Evolutionary conservation across 176 grass and related monocot genomes (phyloP), one percentile per base, ranked within the genome.

Genomic region (Eremochloa ophiuroides): DNA sequence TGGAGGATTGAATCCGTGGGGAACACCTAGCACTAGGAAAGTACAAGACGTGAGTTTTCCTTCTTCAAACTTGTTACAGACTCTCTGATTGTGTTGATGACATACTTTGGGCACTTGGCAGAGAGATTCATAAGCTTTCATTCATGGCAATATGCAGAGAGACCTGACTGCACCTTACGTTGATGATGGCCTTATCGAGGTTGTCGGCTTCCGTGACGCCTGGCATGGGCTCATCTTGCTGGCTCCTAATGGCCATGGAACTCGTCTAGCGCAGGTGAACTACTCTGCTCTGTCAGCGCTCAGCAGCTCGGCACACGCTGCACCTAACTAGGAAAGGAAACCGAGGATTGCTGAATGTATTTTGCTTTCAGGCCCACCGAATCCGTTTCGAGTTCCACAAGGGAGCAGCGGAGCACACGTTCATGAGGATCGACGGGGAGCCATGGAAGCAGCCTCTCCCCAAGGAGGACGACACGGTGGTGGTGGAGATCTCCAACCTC

Each of bases 371-470:
- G 95, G 88, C 95, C 44, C 80, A 76, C 5, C 59, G 92, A 10
- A 93, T 98, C 65, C 85, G 90, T 13, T 98, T 98, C 0, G 92
- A 94, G 87, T 98, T 94, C 78, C 92, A 89, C 81, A 98, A 94
- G 72, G 92, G 78, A 34, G 88, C 88, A 13, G 83, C 95, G 1
- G 78, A 89, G 13, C 50, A 92, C 78, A 98, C 95, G 10, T 98
- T 81, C 83, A 98, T 98, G 92, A 91, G 95, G 75, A 85, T 98
- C 10, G 95, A 98, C 2, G 95, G 95, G 5, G 95, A 98, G 76
- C 95, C 95, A 25, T 98, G 95, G 95, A 98, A 91, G 90, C 95
- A 98, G 53, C 95, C 95, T 17, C 86, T 98, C 15, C 95, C 95
- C 55, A 76, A 73, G 59, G 75, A 98, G 55, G 88, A 98, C 2